Percentiles rank a stretch among this genome's conserved stretches.
phyloP scores from a whole-genome alignment of 1,284 basidiomycete species.

The Mycena sp. region DNA sequence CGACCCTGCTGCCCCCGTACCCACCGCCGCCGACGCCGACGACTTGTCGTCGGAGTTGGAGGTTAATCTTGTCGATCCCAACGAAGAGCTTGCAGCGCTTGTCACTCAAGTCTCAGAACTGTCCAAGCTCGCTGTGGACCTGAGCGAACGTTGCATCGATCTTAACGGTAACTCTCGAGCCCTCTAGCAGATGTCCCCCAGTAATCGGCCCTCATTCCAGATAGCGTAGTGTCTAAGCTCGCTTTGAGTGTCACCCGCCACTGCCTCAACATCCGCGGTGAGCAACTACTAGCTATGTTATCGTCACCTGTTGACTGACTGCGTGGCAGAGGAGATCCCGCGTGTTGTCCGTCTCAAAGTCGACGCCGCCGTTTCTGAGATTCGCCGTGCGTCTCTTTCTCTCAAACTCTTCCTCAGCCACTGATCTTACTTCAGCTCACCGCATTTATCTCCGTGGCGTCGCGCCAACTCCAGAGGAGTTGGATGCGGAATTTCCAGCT shows the following conservation, averaged over 20 bases:
- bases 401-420: neutral
- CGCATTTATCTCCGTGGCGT: no score
- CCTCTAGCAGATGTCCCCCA: no score
- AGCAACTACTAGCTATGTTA: no score
- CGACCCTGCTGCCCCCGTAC: no score
- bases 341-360: constrained; percentile 7
- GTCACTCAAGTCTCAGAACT: neutral
- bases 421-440: no score
- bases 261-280: neutral
- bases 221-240: neutral
- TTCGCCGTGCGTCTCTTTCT: neutral
- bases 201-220: neutral
- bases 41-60: no score
- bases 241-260: neutral
- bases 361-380: neutral
- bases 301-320: neutral
- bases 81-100: constrained; percentile 3
- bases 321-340: neutral
- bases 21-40: no score
- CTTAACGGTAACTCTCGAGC: neutral
- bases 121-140: neutral
- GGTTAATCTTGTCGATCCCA: neutral
- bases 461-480: constrained; percentile 1
- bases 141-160: neutral
- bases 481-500: neutral